These are phyloP conservation scores for Stygiomarasmius scandens DNA, from an alignment of 1,284 basidiomycete species.

Conservation along the genomic window DNA sequence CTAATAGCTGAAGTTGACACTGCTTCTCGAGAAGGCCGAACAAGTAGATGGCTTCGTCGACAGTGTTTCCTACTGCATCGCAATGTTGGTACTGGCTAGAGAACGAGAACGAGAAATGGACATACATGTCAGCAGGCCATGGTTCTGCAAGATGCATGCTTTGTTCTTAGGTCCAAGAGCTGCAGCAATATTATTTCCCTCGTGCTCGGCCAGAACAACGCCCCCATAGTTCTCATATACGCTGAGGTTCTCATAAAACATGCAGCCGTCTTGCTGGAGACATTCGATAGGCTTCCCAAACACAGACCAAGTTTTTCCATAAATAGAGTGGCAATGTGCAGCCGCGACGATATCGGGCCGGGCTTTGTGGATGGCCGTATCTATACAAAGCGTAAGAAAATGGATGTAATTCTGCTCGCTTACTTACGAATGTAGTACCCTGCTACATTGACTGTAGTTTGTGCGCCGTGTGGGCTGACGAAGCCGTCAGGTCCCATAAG, in stretches of 20 bases:
- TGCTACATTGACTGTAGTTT: constrained; percentile 28
- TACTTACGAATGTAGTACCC: constrained; percentile 26
- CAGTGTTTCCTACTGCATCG: constrained; percentile 23
- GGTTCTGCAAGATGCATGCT: constrained; percentile 50
- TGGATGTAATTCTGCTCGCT: no score
- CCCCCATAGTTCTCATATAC: constrained; percentile 54
- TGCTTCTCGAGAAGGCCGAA: constrained; percentile 25
- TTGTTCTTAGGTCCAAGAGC: constrained; percentile 47
- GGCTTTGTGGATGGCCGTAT: constrained; percentile 55
- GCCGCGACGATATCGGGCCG: constrained; percentile 65
- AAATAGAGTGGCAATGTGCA: constrained; percentile 63
- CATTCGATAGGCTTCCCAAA: constrained; percentile 59
- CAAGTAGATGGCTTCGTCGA: constrained; percentile 26
- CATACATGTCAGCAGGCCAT: constrained; percentile 48
- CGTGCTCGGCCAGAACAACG: constrained; percentile 59
- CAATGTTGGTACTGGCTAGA: background rate
- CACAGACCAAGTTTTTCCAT: constrained; percentile 64
- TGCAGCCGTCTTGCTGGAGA: constrained; percentile 51
- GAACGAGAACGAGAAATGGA: background rate
- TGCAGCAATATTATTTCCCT: constrained; percentile 56
- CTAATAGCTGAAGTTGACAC: constrained; percentile 52
- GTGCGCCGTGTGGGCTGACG: constrained; percentile 27
- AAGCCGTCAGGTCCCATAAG: constrained; percentile 27
- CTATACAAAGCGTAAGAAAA: constrained; percentile 19
- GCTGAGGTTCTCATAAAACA: constrained; percentile 42